Conservation (phyloP, 495 filamentous ascomycete genomes). For the Neurospora sp. region DNA sequence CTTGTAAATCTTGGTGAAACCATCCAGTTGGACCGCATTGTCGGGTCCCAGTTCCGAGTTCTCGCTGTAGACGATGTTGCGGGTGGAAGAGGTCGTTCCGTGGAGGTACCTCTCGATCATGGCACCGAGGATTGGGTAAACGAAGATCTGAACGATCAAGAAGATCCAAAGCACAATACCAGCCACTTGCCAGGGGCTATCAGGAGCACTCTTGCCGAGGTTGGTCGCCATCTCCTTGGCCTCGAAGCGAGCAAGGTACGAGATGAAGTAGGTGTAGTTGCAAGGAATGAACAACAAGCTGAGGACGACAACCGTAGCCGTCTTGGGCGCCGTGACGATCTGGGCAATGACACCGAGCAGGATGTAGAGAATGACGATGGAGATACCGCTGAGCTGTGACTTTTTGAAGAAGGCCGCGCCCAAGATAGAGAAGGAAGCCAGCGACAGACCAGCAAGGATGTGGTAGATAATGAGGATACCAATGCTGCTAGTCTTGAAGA, state of each 20-base stretch:
- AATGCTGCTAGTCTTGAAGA: conserved; percentile 52
- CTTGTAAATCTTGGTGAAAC: conserved; percentile 64
- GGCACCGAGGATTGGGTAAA: conserved; percentile 60
- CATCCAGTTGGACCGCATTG: conserved; percentile 52
- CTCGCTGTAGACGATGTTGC: conserved; percentile 37
- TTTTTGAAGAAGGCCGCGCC: conserved; percentile 65
- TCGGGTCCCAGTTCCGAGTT: conserved; percentile 26
- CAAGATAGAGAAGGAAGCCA: conserved; percentile 60
- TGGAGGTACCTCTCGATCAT: conserved; percentile 64
- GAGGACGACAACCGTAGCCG: conserved; percentile 49
- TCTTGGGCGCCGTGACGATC: conserved; percentile 44
- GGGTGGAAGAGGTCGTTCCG: conserved; percentile 56
- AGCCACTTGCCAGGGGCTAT: conserved; percentile 51
- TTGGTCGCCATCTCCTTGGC: conserved; percentile 42
- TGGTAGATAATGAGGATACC: conserved; percentile 53
- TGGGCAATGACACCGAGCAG: conserved; percentile 62
- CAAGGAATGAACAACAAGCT: conserved; percentile 65
- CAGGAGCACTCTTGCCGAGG: conserved; percentile 44
- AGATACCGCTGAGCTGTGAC: conserved; percentile 67
- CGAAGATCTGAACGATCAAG: conserved; percentile 59
- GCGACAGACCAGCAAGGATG: conserved; percentile 52
- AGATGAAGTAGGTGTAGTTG: conserved; percentile 65
- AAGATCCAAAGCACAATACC: conserved; percentile 61
- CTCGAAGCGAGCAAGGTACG: conserved; percentile 60
- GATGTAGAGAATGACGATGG: conserved; percentile 52